A percentile compares a stretch with the other conserved stretches of the same genome.
Conservation (phyloP, 257 asterid genomes). For the Primulina eburnea region DNA sequence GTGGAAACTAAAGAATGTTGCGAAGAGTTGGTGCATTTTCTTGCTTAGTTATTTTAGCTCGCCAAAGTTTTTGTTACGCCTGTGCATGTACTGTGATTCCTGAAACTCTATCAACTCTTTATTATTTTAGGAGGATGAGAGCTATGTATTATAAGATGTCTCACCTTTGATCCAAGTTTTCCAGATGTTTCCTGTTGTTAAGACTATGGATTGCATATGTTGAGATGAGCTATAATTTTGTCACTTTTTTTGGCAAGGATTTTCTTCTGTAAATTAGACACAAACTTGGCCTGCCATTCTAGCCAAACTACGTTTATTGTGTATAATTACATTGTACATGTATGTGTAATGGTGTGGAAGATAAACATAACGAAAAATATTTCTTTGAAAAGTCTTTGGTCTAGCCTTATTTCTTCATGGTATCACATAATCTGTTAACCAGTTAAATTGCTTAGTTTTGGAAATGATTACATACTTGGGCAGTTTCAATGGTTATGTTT, state of each 20-base stretch:
- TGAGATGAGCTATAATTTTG: too few relatives aligned
- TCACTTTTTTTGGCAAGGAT: too few relatives aligned
- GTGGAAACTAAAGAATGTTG: conserved; percentile 1
- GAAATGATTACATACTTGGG: conserved; percentile 21
- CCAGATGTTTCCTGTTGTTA: conserved; percentile 2
- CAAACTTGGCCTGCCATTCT: too few relatives aligned
- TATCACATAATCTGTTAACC: background rate
- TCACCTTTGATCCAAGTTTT: conserved; percentile 6
- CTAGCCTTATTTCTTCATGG: too few relatives aligned
- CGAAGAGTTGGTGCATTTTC: background rate
- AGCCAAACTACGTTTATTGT: too few relatives aligned
- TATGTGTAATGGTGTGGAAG: too few relatives aligned
- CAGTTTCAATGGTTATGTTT: conserved; percentile 77
- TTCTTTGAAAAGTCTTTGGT: too few relatives aligned
- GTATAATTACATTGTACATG: too few relatives aligned
- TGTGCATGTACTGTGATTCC: conserved; percentile 1
- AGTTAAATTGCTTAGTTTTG: background rate
- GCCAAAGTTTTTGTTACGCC: background rate
- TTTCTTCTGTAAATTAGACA: too few relatives aligned
- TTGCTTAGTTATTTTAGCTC: too few relatives aligned
- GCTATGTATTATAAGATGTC: conserved; percentile 7
- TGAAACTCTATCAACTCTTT: background rate
- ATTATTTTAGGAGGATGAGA: conserved; percentile 5
- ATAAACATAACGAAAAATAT: too few relatives aligned
- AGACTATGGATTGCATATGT: background rate